Percentiles rank a stretch among this genome's conserved stretches.
Evolutionary conservation across 805 yeast genomes (phyloP).

Genomic region (Blastobotrys attinorum): DNA sequence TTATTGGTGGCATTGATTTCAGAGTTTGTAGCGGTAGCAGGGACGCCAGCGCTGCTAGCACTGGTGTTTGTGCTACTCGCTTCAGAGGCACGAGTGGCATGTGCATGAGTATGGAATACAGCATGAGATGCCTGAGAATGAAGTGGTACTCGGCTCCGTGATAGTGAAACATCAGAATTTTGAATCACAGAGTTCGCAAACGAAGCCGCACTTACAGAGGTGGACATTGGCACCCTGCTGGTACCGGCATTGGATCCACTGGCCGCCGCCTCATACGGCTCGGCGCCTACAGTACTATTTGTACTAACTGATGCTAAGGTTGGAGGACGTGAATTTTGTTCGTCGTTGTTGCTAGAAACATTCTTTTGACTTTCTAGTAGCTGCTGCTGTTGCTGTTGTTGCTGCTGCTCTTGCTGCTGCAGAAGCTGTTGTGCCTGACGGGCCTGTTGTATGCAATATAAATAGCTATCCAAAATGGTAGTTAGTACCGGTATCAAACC

Average conservation of each 20-base stretch:
- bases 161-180: not conserved
- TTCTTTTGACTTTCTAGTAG: too few relatives aligned
- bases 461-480: constrained; percentile 83
- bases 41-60: too few relatives aligned
- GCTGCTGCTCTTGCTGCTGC: constrained; percentile 3
- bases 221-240: constrained; percentile 8
- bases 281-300: not conserved
- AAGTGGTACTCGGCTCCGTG: constrained; percentile 4
- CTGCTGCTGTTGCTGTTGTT: not conserved
- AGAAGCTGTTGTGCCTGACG: constrained; percentile 2
- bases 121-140: constrained; percentile 22
- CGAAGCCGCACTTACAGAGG: constrained; percentile 12
- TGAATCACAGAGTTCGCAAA: constrained; percentile 6
- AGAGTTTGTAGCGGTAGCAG: not conserved
- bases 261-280: not conserved
- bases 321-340: not conserved
- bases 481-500: constrained; percentile 88
- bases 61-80: too few relatives aligned
- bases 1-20: constrained; percentile 1
- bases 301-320: not conserved
- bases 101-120: constrained; percentile 15
- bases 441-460: constrained; percentile 21
- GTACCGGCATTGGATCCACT: too few relatives aligned
- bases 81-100: not conserved
- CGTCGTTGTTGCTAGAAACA: too few relatives aligned